Conservation (phyloP, 257 asterid species). For the Penstemon newberryi region DNA sequence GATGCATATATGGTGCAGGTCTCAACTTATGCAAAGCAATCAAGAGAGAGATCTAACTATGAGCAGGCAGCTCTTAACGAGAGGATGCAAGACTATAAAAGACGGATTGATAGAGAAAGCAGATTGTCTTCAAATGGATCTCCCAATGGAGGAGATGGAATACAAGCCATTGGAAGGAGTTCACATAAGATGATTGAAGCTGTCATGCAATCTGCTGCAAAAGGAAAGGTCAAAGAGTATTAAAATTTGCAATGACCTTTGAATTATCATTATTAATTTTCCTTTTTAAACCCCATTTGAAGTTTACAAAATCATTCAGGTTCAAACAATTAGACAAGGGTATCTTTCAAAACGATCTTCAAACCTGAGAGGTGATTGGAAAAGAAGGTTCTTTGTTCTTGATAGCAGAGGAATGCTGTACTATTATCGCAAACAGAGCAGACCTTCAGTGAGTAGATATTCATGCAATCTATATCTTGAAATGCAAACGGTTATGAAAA, state of each 20-base stretch:
- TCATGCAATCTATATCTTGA: constrained; percentile 1
- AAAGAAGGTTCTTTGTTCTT: constrained; percentile 98
- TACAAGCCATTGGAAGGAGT: constrained; percentile 95
- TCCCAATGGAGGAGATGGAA: constrained; percentile 99
- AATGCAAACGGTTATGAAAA: background rate
- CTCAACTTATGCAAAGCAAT: constrained; percentile 92
- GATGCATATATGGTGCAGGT: constrained; percentile 55
- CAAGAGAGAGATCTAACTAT: constrained; percentile 91
- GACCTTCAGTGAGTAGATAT: constrained; percentile 86
- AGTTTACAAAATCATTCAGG: constrained; percentile 55
- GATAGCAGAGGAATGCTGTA: constrained; percentile 99
- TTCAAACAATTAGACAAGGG: constrained; percentile 98
- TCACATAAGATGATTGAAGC: constrained; percentile 99
- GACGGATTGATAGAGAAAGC: constrained; percentile 94
- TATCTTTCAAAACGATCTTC: constrained; percentile 98
- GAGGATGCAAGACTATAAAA: constrained; percentile 95
- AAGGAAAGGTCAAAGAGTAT: constrained; percentile 74
- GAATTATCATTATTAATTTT: constrained; percentile 3
- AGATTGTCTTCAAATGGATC: constrained; percentile 89
- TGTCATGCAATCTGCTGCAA: constrained; percentile 96
- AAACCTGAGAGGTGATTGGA: constrained; percentile 97
- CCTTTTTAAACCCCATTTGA: constrained; percentile 24
- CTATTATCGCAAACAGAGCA: constrained; percentile 93
- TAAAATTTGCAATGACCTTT: constrained; percentile 22
- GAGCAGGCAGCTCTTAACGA: constrained; percentile 97